Percentiles rank a stretch among this genome's conserved stretches.
phyloP scores from a whole-genome alignment of 2,329 filamentous ascomycete species.

The Sporothrix dimorphospora region DNA sequence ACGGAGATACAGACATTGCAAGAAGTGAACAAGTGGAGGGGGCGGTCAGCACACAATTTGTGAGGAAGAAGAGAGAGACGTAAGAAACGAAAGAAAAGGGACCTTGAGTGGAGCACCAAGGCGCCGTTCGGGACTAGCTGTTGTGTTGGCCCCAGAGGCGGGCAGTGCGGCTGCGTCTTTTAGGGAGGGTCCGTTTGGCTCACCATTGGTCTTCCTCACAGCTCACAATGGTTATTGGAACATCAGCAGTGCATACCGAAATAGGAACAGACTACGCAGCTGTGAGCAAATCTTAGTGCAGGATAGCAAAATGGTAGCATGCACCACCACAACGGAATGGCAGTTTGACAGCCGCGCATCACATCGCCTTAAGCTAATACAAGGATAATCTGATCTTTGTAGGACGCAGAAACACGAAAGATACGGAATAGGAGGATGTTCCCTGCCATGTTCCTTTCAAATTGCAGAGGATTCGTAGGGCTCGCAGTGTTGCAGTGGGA shows the following conservation, averaged over 20 bases:
- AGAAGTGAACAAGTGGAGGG: too few relatives aligned
- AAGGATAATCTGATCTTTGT: too few relatives aligned
- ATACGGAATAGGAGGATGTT: too few relatives aligned
- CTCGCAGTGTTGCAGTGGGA: constrained; percentile 6
- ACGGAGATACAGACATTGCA: too few relatives aligned
- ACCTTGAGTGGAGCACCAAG: neutral
- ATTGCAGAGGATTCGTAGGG: constrained; percentile 4
- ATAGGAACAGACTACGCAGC: neutral
- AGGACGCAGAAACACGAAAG: too few relatives aligned
- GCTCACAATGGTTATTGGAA: too few relatives aligned
- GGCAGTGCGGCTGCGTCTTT: constrained; percentile 13
- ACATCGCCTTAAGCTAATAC: too few relatives aligned
- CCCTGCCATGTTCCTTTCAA: neutral
- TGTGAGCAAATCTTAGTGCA: too few relatives aligned
- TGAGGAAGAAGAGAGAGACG: neutral
- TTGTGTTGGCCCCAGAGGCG: neutral
- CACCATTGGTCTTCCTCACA: neutral
- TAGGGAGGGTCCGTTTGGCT: neutral
- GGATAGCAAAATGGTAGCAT: too few relatives aligned
- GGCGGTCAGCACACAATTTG: too few relatives aligned
- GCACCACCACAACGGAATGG: neutral
- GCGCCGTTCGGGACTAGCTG: neutral
- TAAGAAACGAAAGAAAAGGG: neutral
- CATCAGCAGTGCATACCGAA: neutral
- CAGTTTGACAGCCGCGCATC: neutral